Percentiles rank a stretch among this genome's conserved stretches.
These are phyloP conservation scores for Mucor piriformis DNA, from an alignment of 371 early-diverging fungal species.

Conservation along the genomic window DNA sequence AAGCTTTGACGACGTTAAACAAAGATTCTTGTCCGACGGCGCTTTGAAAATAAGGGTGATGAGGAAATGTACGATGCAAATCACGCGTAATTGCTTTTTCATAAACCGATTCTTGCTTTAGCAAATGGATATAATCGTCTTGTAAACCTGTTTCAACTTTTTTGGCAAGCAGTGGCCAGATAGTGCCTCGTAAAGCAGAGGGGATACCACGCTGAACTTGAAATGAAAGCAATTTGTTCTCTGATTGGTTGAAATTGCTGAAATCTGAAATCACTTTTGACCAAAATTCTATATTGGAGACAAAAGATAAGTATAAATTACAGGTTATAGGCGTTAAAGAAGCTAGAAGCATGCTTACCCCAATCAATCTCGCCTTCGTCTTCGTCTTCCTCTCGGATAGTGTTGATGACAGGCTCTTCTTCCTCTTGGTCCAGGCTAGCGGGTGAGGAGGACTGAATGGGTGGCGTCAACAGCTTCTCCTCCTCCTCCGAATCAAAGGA, in stretches of 20 bases:
- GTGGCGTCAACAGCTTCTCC: slow-evolving; percentile 25
- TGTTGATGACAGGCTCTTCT: not conserved
- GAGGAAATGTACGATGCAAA: slow-evolving; percentile 88
- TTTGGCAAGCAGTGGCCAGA: slow-evolving; percentile 85
- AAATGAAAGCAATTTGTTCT: slow-evolving; percentile 64
- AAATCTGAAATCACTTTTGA: slow-evolving; percentile 85
- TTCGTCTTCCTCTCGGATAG: slow-evolving; percentile 8
- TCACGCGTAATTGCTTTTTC: slow-evolving; percentile 92
- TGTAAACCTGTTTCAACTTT: slow-evolving; percentile 49
- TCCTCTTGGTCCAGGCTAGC: slow-evolving; percentile 1
- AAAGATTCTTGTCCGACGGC: slow-evolving; percentile 84
- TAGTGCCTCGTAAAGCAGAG: slow-evolving; percentile 82
- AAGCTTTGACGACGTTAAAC: slow-evolving; percentile 91
- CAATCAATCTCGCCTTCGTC: slow-evolving; percentile 62
- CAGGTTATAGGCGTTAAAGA: not conserved
- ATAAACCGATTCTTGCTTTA: slow-evolving; percentile 69
- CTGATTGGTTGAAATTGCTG: slow-evolving; percentile 67
- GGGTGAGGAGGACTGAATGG: not conserved
- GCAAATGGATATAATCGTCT: slow-evolving; percentile 63
- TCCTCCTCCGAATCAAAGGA: slow-evolving; percentile 28
- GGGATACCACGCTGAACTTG: slow-evolving; percentile 89
- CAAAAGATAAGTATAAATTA: too few species aligned
- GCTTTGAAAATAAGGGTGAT: slow-evolving; percentile 79
- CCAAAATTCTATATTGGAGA: slow-evolving; percentile 89
- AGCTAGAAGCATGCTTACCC: slow-evolving; percentile 40